Conservation (phyloP, 2,329 filamentous ascomycete species). For the Ceratocystis ficicola region DNA sequence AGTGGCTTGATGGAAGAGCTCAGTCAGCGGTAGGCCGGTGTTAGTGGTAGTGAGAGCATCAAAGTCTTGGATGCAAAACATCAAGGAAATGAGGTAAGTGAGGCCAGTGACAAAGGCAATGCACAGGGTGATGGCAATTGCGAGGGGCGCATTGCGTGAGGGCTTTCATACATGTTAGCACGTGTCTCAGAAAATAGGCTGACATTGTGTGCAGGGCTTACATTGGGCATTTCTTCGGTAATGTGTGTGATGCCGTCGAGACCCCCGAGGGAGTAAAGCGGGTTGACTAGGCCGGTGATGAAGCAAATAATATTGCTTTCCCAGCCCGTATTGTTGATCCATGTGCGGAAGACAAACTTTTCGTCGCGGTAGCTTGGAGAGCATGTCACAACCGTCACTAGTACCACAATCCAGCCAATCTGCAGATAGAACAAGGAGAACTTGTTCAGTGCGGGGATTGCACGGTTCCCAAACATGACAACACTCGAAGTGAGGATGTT, state of each 20-base stretch:
- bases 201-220: slow-evolving; percentile 26
- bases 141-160: slow-evolving; percentile 32
- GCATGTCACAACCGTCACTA: slow-evolving; percentile 37
- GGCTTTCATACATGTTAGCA: slow-evolving; percentile 24
- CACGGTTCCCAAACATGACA: slow-evolving; percentile 38
- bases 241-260: slow-evolving; percentile 40
- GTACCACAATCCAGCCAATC: slow-evolving; percentile 36
- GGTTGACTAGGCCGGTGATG: slow-evolving; percentile 40
- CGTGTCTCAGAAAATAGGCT: too few relatives aligned
- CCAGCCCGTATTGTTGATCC: slow-evolving; percentile 44
- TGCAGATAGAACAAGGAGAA: slow-evolving; percentile 38
- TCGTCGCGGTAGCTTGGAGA: slow-evolving; percentile 35
- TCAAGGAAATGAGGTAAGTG: slow-evolving; percentile 39
- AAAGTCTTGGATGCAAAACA: slow-evolving; percentile 41
- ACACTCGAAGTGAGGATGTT: slow-evolving; percentile 35
- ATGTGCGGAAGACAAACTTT: slow-evolving; percentile 41
- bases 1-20: slow-evolving; percentile 35
- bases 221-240: slow-evolving; percentile 39
- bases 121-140: slow-evolving; percentile 34
- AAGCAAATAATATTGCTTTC: slow-evolving; percentile 38
- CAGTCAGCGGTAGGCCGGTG: slow-evolving; percentile 35
- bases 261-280: slow-evolving; percentile 36
- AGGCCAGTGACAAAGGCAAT: slow-evolving; percentile 41
- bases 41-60: slow-evolving; percentile 32
- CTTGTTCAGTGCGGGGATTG: slow-evolving; percentile 34